phyloP scores from a whole-genome alignment of 257 asterid species.

The Nemophila menziesii region DNA sequence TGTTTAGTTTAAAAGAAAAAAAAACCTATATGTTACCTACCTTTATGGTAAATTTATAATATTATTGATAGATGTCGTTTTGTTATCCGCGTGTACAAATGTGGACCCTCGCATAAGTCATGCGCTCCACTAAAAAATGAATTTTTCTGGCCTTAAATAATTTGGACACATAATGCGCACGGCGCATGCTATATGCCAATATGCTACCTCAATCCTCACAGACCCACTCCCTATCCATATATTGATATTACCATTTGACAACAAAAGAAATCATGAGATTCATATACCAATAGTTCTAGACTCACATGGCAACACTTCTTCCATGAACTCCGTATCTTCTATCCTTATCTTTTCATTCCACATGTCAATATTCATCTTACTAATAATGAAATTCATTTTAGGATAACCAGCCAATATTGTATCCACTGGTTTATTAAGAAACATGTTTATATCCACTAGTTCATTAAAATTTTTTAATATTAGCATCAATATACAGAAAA shows the following conservation, averaged over 20 bases:
- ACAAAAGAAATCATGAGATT: not conserved
- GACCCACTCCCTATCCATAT: not conserved
- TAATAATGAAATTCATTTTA: too few relatives aligned
- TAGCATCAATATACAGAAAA: too few relatives aligned
- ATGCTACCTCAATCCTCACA: slow-evolving; percentile 20
- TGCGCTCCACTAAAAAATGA: slow-evolving; percentile 25
- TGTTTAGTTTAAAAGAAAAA: too few relatives aligned
- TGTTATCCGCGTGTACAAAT: slow-evolving; percentile 41
- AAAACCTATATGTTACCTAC: not conserved
- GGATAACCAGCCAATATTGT: too few relatives aligned
- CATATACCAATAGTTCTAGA: not conserved
- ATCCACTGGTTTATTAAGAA: too few relatives aligned
- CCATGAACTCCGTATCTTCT: slow-evolving; percentile 5
- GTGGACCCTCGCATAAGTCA: slow-evolving; percentile 34
- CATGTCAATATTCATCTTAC: too few relatives aligned
- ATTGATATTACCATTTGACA: not conserved
- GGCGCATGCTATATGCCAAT: slow-evolving; percentile 18
- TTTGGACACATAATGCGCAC: slow-evolving; percentile 36
- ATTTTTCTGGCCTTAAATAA: slow-evolving; percentile 19
- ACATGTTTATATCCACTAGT: too few relatives aligned
- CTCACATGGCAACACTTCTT: slow-evolving; percentile 14
- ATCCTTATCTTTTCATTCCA: too few relatives aligned
- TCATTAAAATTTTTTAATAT: too few relatives aligned
- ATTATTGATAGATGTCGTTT: slow-evolving; percentile 24
- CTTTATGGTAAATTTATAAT: slow-evolving; percentile 2